Evolutionary conservation across 1,139 yeast species (phyloP), one percentile per base, ranked within the genome.

Genomic region (Spathaspora jeffriesii): DNA sequence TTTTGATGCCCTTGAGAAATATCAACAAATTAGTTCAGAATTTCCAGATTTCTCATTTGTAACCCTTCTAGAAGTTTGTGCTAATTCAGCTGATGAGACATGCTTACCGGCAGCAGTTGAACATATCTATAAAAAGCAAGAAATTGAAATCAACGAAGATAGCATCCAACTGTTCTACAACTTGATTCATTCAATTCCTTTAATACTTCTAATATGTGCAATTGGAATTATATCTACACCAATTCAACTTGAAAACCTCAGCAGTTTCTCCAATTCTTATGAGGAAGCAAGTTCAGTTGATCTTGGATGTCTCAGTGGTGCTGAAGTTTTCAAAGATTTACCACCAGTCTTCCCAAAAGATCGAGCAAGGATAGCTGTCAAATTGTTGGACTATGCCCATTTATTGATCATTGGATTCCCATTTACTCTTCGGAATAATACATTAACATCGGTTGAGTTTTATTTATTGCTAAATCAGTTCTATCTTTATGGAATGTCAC

Each of bases 391-490:
- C 5, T 67, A 65, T 47, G 61, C 71, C 5, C 47, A 53, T 17
- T 44, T 63, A 7, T 45, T 70, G 5, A 49, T 60, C 5, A 51
- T 53, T n/a, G 48, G 60, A 18, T 69, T 60, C 44, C 73, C 75
- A 3, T 50, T 45, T 17, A 47, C 63, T 4, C 50, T 58, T 25
- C 52, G 49, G 18, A 57, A 56, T 30, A 60, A 59, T 45, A 56
- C 70, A 2, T 48, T 62, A 10, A 50, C 53, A 10, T 54, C 63
- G 4, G 67, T 68, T 2, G 66, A 67, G 44, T 70, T 55, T 46
- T 54, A 65, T 41, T 46, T 73, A n/a, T 54, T 76, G 22, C 51
- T 62, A 32, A 67, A 70, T 41, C 76, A 70, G 49, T 76, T 63
- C 53, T 56, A 70, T 51, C 59, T 73, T 53, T 67, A 66, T 48